phyloP scores from a whole-genome alignment of 176 grass and related monocot species.

The Carex kokanica region DNA sequence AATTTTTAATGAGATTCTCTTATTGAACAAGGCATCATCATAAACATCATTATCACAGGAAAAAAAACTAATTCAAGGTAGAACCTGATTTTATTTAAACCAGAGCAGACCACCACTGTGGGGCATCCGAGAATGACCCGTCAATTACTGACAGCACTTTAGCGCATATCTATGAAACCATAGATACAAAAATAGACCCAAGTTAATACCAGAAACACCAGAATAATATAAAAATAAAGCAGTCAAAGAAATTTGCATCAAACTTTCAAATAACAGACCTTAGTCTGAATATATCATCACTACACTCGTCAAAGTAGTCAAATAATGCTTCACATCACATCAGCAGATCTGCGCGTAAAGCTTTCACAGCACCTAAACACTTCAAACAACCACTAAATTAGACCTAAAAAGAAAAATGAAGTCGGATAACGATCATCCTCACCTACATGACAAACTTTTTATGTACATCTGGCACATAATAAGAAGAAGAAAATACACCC shows the following conservation, averaged over 20 bases:
- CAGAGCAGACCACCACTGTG: not conserved
- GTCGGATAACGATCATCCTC: not conserved
- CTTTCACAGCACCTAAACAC: not conserved
- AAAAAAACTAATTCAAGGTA: not conserved
- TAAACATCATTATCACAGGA: not conserved
- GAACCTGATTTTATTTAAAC: slow-evolving; percentile 13
- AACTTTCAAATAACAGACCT: not conserved
- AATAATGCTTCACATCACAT: not conserved
- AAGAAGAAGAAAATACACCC: slow-evolving; percentile 3
- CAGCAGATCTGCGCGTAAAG: not conserved
- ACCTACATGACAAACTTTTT: not conserved
- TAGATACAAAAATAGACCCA: not conserved
- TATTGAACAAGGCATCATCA: not conserved
- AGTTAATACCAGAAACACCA: not conserved
- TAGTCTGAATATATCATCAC: slow-evolving; percentile 6
- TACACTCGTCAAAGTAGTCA: not conserved
- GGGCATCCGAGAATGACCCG: not conserved
- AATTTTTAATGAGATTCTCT: not conserved
- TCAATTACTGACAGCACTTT: not conserved
- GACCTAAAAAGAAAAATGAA: not conserved
- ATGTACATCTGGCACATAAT: not conserved
- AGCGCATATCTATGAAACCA: not conserved
- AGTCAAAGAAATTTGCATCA: not conserved
- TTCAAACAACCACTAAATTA: not conserved
- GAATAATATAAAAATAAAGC: not conserved